Evolutionary conservation across 495 filamentous ascomycete species (phyloP), one percentile per base, ranked within the genome.

Genomic region (Halenospora varia): DNA sequence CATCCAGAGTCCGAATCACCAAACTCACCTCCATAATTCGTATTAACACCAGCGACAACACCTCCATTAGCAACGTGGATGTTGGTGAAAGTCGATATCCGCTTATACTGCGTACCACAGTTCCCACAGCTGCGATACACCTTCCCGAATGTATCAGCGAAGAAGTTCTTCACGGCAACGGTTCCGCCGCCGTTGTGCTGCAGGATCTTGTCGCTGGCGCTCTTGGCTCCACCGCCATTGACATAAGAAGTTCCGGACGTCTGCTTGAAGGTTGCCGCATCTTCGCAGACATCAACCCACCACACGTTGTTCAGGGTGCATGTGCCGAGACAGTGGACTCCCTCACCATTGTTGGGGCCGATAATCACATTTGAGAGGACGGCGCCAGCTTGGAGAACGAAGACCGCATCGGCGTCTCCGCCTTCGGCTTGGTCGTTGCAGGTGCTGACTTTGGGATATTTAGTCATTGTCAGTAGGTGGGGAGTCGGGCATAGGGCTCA

Each of bases 141-240:
- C 70, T 84, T 84, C 56, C 75, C 73, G 65, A 71, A 68, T 64
- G 74, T 65, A 45, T 61, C 62, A 11, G 63, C 73, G 17, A 71
- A 75, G 71, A 86, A 86, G 62, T 78, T 78, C 53, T 75, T 74
- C 57, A 87, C 77, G 47, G 68, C 70, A 41, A 85, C 73, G 2
- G 79, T 81, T 25, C 83, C 83, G 19, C 67, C 67, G 40, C 78
- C 80, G 71, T 87, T 87, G 73, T 84, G 79, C 70, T 86, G 83
- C 56, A 87, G 70, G 29, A 87, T 76, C 68, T 87, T 87, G 67
- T 87, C 83, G 0, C 72, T 70, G 19, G 83, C 82, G 25, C 69
- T 70, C 11, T 75, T 71, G 8, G 83, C 83, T 46, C 83, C 83
- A 35, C 83, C 83, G 48, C 81, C 81, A 53, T 71, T 80, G 63